Percentiles rank a stretch among this genome's conserved stretches.
phyloP scores from a whole-genome alignment of 1,139 yeast species.

The Taphrina pruni region DNA sequence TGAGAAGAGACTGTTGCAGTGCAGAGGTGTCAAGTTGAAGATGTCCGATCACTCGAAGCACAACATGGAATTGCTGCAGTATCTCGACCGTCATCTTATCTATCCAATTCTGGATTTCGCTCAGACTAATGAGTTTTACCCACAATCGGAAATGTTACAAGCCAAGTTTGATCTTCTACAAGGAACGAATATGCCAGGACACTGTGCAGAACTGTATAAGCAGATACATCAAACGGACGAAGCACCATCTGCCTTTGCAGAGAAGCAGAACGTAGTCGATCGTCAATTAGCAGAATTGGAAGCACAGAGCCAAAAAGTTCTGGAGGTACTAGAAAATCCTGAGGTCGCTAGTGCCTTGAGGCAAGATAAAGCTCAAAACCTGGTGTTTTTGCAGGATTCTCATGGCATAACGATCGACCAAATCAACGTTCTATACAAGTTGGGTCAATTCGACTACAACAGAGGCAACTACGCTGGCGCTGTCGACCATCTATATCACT shows the following conservation, averaged over 20 bases:
- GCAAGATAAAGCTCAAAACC: constrained; percentile 62
- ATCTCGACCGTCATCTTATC: constrained; percentile 64
- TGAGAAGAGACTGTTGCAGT: no score
- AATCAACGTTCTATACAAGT: constrained; percentile 60
- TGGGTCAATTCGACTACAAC: constrained; percentile 65
- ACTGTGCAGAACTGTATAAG: constrained; percentile 43
- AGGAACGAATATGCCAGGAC: constrained; percentile 62
- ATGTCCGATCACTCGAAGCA: constrained; percentile 4
- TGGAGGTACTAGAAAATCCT: constrained; percentile 58
- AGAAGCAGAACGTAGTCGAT: constrained; percentile 57
- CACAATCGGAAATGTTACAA: constrained; percentile 56
- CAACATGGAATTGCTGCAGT: constrained; percentile 57
- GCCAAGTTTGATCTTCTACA: constrained; percentile 61
- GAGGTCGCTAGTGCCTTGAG: constrained; percentile 57
- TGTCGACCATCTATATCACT: constrained; percentile 62
- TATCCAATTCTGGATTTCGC: constrained; percentile 62
- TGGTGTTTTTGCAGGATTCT: constrained; percentile 56
- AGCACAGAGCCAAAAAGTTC: constrained; percentile 56
- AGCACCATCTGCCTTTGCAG: constrained; percentile 26
- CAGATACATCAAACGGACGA: constrained; percentile 46
- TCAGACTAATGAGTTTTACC: constrained; percentile 56
- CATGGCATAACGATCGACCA: constrained; percentile 59
- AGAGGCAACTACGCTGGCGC: constrained; percentile 66
- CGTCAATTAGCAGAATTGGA: constrained; percentile 68
- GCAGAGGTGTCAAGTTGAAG: neutral